Percentiles rank a stretch among this genome's conserved stretches.
Evolutionary conservation across 176 grass and related monocot genomes (phyloP).

Genomic region (Hordeum vulgare): MorexV3_pseudomolecules_assembly NC_058518.1:78921277-78921776

Average conservation of each 20-base stretch:
- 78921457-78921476: not conserved
- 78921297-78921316: not conserved
- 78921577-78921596: not conserved
- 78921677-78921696: too few species aligned
- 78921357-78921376: accelerated
- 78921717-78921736: too few species aligned
- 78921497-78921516: not conserved
- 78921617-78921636: not conserved
- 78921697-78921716: too few species aligned
- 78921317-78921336: not conserved
- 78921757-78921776: too few species aligned
- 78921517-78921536: not conserved
- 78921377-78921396: not conserved
- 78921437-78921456: not conserved
- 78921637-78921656: not conserved
- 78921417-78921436: not conserved
- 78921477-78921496: not conserved
- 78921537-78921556: not conserved
- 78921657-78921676: too few species aligned
- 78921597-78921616: not conserved
- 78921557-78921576: not conserved
- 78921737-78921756: too few species aligned
- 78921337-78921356: not conserved
- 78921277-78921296: accelerated
- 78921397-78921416: not conserved